Evolutionary conservation across 257 asterid species (phyloP).

Genomic region (Nicotiana sylvestris): DNA sequence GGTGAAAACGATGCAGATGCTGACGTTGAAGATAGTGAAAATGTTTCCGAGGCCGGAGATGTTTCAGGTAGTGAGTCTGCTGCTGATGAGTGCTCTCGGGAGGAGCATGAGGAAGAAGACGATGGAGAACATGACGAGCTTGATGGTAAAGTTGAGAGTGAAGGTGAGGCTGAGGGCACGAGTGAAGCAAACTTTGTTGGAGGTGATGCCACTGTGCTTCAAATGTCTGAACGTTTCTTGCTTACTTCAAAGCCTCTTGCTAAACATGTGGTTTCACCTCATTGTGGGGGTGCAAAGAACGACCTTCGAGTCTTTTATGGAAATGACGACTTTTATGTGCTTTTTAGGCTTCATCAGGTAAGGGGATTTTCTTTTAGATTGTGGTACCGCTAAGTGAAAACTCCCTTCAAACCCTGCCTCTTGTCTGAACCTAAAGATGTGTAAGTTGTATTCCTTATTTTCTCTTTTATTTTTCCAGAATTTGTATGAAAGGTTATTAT

Average conservation of each 20-base stretch:
- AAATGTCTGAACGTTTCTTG: slow-evolving; percentile 12
- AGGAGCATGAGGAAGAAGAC: slow-evolving; percentile 24
- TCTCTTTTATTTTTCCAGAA: slow-evolving; percentile 13
- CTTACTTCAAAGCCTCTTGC: slow-evolving; percentile 21
- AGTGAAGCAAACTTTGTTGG: slow-evolving; percentile 20
- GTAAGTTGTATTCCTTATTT: background rate
- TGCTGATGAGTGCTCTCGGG: slow-evolving; percentile 25
- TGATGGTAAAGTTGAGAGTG: slow-evolving; percentile 25
- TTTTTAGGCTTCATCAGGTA: slow-evolving; percentile 28
- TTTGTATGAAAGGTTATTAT: slow-evolving; percentile 19
- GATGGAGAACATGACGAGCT: slow-evolving; percentile 16
- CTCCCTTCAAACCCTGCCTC: background rate
- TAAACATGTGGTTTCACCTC: slow-evolving; percentile 11
- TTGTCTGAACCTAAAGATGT: slow-evolving; percentile 3
- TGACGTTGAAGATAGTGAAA: slow-evolving; percentile 20
- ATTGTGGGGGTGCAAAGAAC: slow-evolving; percentile 9
- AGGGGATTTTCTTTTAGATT: background rate
- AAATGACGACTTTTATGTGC: slow-evolving; percentile 20
- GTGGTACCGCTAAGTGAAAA: background rate
- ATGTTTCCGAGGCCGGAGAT: slow-evolving; percentile 21
- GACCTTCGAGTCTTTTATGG: slow-evolving; percentile 21
- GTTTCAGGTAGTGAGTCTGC: slow-evolving; percentile 27
- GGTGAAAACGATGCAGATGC: slow-evolving; percentile 47
- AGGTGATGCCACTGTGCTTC: slow-evolving; percentile 15
- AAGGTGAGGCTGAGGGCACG: slow-evolving; percentile 28